Evolutionary conservation across 2,329 filamentous ascomycete genomes (phyloP).

Genomic region (Fusarium drepaniforme): DNA sequence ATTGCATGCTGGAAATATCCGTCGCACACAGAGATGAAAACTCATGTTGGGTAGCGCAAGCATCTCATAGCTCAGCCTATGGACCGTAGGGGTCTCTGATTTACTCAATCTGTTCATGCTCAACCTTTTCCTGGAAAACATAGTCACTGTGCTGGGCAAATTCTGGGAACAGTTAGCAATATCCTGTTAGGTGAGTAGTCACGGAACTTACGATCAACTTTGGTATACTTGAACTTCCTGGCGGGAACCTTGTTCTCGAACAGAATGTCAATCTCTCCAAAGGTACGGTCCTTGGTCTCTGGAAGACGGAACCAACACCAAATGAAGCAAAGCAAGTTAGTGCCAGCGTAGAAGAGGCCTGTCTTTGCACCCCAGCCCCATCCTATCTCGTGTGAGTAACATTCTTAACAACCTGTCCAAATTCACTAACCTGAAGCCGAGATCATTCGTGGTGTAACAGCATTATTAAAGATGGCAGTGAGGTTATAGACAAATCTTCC

Average conservation of each 20-base stretch:
- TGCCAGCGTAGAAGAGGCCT: constrained; percentile 32
- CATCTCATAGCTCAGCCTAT: not conserved
- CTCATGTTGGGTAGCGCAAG: not conserved
- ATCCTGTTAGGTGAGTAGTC: too few species aligned
- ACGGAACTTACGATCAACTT: constrained; percentile 27
- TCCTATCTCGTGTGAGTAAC: not conserved
- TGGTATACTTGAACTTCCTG: constrained; percentile 39
- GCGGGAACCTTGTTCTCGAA: constrained; percentile 36
- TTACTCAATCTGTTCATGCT: not conserved
- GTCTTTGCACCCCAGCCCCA: constrained; percentile 2
- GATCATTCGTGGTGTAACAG: not conserved
- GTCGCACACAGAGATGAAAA: not conserved
- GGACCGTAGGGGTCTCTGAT: not conserved
- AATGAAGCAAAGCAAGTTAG: constrained; percentile 50
- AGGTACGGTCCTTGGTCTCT: constrained; percentile 41
- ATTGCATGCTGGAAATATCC: not conserved
- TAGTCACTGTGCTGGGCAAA: not conserved
- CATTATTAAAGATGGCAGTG: not conserved
- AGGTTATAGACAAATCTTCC: not conserved
- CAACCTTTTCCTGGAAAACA: not conserved
- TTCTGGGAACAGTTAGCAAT: not conserved
- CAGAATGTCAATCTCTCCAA: constrained; percentile 39
- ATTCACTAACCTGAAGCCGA: not conserved
- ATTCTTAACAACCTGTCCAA: too few species aligned
- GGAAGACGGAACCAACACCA: constrained; percentile 46